Evolutionary conservation across 768 basidiomycete genomes (phyloP).

Genomic region (Cyclocybe cylindracea): DNA sequence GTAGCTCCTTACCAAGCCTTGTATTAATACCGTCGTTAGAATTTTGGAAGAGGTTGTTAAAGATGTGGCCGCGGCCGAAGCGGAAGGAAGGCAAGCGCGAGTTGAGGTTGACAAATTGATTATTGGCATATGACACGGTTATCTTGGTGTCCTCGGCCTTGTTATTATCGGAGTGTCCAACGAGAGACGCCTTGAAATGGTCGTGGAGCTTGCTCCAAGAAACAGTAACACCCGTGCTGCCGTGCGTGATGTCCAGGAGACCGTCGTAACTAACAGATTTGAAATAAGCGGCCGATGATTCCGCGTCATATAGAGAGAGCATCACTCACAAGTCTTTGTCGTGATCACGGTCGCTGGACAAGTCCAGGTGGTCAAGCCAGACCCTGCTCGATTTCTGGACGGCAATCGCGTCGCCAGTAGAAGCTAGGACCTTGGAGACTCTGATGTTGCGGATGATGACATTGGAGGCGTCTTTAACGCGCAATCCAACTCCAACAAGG

Average conservation of each 20-base stretch:
- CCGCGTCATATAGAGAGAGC: not conserved
- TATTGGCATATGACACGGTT: slow-evolving; percentile 43
- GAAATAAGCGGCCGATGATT: slow-evolving; percentile 15
- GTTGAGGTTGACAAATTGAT: slow-evolving; percentile 44
- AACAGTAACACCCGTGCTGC: slow-evolving; percentile 42
- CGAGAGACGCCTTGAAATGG: slow-evolving; percentile 48
- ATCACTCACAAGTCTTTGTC: slow-evolving; percentile 31
- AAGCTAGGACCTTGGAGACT: slow-evolving; percentile 47
- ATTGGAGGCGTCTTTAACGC: slow-evolving; percentile 41
- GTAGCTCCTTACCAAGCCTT: slow-evolving; percentile 30
- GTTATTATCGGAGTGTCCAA: slow-evolving; percentile 42
- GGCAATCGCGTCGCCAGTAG: slow-evolving; percentile 45
- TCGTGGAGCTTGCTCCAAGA: slow-evolving; percentile 40
- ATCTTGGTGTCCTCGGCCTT: slow-evolving; percentile 33
- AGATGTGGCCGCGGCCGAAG: slow-evolving; percentile 47
- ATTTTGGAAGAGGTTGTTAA: slow-evolving; percentile 44
- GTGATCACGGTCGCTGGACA: slow-evolving; percentile 44
- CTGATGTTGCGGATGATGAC: slow-evolving; percentile 53
- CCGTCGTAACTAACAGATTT: slow-evolving; percentile 39
- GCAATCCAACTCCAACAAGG: slow-evolving; percentile 46
- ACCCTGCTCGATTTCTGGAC: slow-evolving; percentile 40
- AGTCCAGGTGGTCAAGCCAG: slow-evolving; percentile 44
- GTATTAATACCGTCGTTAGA: slow-evolving; percentile 47
- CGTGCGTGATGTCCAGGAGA: slow-evolving; percentile 45
- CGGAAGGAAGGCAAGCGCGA: slow-evolving; percentile 48